Conservation (phyloP, 805 yeast genomes). For the Candida silvicultrix region DNA sequence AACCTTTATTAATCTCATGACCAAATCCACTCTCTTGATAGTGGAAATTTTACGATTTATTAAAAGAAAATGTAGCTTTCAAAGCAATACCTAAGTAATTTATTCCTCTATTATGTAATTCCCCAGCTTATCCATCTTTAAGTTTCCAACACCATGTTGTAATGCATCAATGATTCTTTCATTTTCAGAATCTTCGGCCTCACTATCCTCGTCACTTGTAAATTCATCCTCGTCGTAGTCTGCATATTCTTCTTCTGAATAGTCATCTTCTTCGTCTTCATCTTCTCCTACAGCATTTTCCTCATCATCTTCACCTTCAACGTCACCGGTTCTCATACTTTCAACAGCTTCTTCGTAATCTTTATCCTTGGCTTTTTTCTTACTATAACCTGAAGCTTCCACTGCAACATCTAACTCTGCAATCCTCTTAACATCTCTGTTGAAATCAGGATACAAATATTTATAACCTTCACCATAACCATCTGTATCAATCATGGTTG, state of each 20-base stretch:
- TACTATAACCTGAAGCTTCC: slow-evolving; percentile 81
- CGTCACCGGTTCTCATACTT: slow-evolving; percentile 46
- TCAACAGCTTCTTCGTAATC: slow-evolving; percentile 76
- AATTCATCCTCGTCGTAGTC: slow-evolving; percentile 19
- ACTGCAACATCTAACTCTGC: slow-evolving; percentile 78
- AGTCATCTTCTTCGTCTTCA: slow-evolving; percentile 51
- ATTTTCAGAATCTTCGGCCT: slow-evolving; percentile 39
- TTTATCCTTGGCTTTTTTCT: slow-evolving; percentile 47
- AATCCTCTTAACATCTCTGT: slow-evolving; percentile 64
- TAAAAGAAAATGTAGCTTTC: background rate
- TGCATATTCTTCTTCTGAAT: slow-evolving; percentile 29
- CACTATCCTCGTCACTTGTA: slow-evolving; percentile 26
- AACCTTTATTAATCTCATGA: no score
- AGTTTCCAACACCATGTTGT: slow-evolving; percentile 51
- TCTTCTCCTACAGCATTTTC: slow-evolving; percentile 9
- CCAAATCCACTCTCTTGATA: background rate
- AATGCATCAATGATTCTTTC: slow-evolving; percentile 67
- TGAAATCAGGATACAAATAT: slow-evolving; percentile 72
- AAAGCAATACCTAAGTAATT: background rate
- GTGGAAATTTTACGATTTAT: background rate
- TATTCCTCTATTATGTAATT: slow-evolving; percentile 60
- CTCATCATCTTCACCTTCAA: slow-evolving; percentile 24
- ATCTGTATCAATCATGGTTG: slow-evolving; percentile 67
- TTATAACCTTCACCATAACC: slow-evolving; percentile 79
- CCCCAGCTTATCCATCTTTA: slow-evolving; percentile 79